Evolutionary conservation across 179 eudicot genomes (phyloP).

Genomic region (Patellifolia procumbens): DNA sequence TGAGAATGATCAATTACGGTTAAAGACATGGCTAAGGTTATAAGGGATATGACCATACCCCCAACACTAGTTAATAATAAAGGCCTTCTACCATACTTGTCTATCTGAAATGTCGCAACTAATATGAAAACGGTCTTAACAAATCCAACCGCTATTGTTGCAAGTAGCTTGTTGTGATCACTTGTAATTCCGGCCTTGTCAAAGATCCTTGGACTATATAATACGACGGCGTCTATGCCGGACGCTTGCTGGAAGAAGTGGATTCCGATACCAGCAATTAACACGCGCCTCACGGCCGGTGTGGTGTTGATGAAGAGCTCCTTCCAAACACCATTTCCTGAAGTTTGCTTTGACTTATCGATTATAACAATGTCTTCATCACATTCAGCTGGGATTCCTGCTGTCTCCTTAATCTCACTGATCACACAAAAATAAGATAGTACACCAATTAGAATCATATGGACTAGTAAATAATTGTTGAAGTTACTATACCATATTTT

Average conservation of each 20-base stretch:
- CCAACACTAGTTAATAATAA: constrained; percentile 42
- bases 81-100: constrained; percentile 44
- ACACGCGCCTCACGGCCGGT: constrained; percentile 39
- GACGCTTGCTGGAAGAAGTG: constrained; percentile 59
- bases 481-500: too few relatives aligned
- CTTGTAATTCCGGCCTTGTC: constrained; percentile 40
- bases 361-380: constrained; percentile 48
- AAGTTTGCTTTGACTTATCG: constrained; percentile 24
- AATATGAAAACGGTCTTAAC: constrained; percentile 44
- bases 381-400: constrained; percentile 53
- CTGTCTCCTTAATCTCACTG: constrained; percentile 62
- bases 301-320: constrained; percentile 43
- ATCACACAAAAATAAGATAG: not conserved
- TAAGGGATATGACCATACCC: constrained; percentile 40
- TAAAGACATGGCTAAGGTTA: constrained; percentile 31
- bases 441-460: not conserved
- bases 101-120: constrained; percentile 45
- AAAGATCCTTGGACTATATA: constrained; percentile 51
- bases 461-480: too few relatives aligned
- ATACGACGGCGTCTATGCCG: constrained; percentile 56
- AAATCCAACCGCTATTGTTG: constrained; percentile 51
- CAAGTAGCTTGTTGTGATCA: constrained; percentile 32
- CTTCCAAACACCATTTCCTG: constrained; percentile 50
- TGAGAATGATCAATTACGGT: constrained; percentile 37
- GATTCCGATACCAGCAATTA: constrained; percentile 49